phyloP scores from a whole-genome alignment of 805 yeast genomes.

The Clavispora asparagi region DNA sequence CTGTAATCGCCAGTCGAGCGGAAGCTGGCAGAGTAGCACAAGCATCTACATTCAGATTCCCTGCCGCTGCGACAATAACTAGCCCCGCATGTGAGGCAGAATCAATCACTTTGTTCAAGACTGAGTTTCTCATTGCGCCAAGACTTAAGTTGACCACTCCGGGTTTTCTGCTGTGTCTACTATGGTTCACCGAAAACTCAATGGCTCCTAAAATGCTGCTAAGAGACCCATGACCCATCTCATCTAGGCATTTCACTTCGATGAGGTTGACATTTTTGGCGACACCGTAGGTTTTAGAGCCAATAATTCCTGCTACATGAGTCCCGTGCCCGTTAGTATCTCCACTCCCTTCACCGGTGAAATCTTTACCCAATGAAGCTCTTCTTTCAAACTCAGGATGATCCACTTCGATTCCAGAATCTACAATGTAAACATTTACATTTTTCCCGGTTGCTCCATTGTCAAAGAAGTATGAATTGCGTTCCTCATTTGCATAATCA shows the following conservation, averaged over 20 bases:
- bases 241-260: conserved; percentile 71
- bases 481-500: conserved; percentile 16
- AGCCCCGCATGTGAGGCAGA: conserved; percentile 74
- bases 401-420: conserved; percentile 10
- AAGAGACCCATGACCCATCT: conserved; percentile 64
- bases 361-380: conserved; percentile 10
- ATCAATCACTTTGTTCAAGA: conserved; percentile 69
- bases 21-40: conserved; percentile 87
- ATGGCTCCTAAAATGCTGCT: conserved; percentile 61
- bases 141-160: conserved; percentile 78
- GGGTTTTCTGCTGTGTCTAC: conserved; percentile 22
- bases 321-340: conserved; percentile 54
- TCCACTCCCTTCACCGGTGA: conserved; percentile 18
- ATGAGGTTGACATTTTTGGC: conserved; percentile 38
- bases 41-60: conserved; percentile 74
- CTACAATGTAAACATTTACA: conserved; percentile 16
- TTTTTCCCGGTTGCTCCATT: conserved; percentile 39
- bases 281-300: conserved; percentile 48
- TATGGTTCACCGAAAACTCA: conserved; percentile 63
- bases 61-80: conserved; percentile 78
- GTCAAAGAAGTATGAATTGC: conserved; percentile 44
- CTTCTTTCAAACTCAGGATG: conserved; percentile 11
- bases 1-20: conserved; percentile 64
- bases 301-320: conserved; percentile 51
- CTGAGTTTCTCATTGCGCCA: conserved; percentile 64